These are phyloP conservation scores for Zoysia pacifica DNA, from an alignment of 176 grass and related monocot species.

Conservation along the genomic window DNA sequence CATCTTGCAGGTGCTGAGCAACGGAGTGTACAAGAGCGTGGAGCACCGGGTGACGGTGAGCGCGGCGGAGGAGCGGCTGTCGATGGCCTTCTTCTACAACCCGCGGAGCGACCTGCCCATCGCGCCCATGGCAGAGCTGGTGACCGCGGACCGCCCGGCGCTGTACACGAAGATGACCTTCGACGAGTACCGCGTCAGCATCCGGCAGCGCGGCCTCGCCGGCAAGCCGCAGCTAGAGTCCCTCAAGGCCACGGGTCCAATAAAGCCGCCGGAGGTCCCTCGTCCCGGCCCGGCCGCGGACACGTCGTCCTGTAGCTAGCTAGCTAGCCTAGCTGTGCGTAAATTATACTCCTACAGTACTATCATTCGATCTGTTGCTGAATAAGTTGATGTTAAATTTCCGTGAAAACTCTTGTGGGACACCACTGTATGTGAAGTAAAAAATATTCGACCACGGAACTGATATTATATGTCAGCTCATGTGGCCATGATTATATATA, in stretches of 20 bases:
- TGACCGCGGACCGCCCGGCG: slow-evolving; percentile 38
- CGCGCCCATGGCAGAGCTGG: slow-evolving; percentile 58
- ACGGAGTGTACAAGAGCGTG: slow-evolving; percentile 79
- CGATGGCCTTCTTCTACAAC: slow-evolving; percentile 87
- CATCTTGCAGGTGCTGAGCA: slow-evolving; percentile 66
- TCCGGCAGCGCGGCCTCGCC: slow-evolving; percentile 57
- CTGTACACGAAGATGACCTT: slow-evolving; percentile 71
- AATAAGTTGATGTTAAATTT: slow-evolving; percentile 30
- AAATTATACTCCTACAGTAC: too few relatives aligned
- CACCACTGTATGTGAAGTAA: not conserved
- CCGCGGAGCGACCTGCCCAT: slow-evolving; percentile 58
- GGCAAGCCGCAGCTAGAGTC: slow-evolving; percentile 72
- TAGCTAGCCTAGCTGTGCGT: not conserved
- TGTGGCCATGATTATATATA: not conserved
- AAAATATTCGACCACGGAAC: not conserved
- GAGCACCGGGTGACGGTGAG: slow-evolving; percentile 77
- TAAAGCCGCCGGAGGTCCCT: not conserved
- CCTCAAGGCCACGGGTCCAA: slow-evolving; percentile 17
- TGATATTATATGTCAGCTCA: not conserved
- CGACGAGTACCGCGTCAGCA: slow-evolving; percentile 67
- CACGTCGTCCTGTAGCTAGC: not conserved
- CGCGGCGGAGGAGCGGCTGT: slow-evolving; percentile 56
- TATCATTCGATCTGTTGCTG: not conserved
- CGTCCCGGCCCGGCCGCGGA: not conserved
- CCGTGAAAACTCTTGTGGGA: not conserved